These are phyloP conservation scores for Pholiota molesta DNA, from an alignment of 768 basidiomycete genomes.

Conservation along the genomic window DNA sequence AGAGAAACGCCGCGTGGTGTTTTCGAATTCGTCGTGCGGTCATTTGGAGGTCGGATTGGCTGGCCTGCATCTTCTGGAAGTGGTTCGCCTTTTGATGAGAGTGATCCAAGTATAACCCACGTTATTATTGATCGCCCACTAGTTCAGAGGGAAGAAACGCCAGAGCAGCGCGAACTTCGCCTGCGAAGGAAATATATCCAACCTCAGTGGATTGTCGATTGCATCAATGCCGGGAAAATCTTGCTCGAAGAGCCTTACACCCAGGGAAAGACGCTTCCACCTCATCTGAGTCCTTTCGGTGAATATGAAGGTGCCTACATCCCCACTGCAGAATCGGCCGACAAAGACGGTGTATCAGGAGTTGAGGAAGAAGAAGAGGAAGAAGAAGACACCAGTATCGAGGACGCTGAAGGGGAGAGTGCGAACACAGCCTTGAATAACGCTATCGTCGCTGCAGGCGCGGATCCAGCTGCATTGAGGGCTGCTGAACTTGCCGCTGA, in stretches of 20 bases:
- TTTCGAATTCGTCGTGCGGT: constrained; percentile 92
- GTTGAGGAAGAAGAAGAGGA: constrained; percentile 22
- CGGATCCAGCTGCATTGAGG: constrained; percentile 70
- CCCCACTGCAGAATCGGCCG: constrained; percentile 42
- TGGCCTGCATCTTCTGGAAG: constrained; percentile 84
- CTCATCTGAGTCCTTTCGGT: constrained; percentile 95
- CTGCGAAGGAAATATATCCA: constrained; percentile 85
- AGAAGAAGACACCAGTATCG: constrained; percentile 3
- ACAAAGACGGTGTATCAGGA: constrained; percentile 27
- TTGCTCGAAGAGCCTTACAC: constrained; percentile 84
- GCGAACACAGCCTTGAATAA: constrained; percentile 16
- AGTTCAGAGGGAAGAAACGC: constrained; percentile 50
- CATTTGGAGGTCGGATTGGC: constrained; percentile 90
- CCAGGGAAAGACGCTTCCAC: constrained; percentile 86
- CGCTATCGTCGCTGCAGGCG: constrained; percentile 21
- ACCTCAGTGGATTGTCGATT: constrained; percentile 98
- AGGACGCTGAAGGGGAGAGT: constrained; percentile 9
- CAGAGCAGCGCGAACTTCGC: constrained; percentile 62
- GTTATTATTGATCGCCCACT: constrained; percentile 92
- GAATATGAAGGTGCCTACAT: constrained; percentile 79
- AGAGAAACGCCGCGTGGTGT: constrained; percentile 89
- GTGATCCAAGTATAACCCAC: constrained; percentile 88
- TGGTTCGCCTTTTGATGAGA: constrained; percentile 79
- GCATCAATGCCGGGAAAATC: constrained; percentile 85
- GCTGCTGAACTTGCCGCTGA: constrained; percentile 94